phyloP scores from a whole-genome alignment of 2,329 filamentous ascomycete species.

The Trichoderma pleuroti region DNA sequence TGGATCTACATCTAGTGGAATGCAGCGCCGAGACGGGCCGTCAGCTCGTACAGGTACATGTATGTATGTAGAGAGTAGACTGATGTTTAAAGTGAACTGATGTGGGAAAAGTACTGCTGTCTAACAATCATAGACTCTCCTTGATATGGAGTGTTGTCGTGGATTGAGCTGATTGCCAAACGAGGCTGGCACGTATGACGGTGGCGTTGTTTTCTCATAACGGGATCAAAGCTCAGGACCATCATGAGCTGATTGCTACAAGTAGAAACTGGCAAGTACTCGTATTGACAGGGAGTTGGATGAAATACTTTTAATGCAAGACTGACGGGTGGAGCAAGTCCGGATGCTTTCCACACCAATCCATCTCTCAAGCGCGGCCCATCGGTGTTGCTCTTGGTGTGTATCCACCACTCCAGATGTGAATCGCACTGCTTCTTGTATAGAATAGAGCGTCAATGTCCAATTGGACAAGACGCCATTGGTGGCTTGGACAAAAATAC shows the following conservation, averaged over 20 bases:
- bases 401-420: neutral
- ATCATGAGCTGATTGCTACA: neutral
- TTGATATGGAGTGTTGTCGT: neutral
- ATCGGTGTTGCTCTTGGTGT: neutral
- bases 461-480: neutral
- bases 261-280: neutral
- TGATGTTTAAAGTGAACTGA: too few species aligned
- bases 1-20: neutral
- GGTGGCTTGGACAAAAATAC: neutral
- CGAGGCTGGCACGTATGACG: neutral
- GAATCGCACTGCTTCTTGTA: neutral
- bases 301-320: neutral
- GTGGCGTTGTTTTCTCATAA: neutral
- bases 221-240: neutral
- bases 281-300: neutral
- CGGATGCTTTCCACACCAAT: neutral
- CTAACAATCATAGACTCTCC: neutral
- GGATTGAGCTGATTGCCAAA: neutral
- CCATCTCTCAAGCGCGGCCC: neutral
- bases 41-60: neutral
- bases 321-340: neutral
- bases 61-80: neutral
- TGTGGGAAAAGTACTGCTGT: too few species aligned
- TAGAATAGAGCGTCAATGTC: neutral
- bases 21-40: neutral